phyloP scores from a whole-genome alignment of 306 rosid genomes.

The Alnus rubra region DNA sequence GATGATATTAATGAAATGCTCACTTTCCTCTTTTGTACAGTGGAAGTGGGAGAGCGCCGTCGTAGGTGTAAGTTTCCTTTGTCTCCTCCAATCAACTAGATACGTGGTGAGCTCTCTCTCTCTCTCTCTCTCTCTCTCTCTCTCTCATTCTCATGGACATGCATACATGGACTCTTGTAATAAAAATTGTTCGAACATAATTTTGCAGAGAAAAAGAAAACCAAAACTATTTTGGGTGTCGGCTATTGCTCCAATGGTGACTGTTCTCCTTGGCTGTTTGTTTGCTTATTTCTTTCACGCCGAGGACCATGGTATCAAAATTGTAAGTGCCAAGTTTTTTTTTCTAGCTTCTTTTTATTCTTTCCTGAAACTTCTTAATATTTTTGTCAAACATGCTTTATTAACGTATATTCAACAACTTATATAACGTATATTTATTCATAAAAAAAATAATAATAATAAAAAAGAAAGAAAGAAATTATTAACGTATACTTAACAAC shows the following conservation, averaged over 20 bases:
- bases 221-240: conserved; percentile 85
- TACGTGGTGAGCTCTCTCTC: conserved; percentile 38
- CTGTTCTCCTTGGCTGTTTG: conserved; percentile 49
- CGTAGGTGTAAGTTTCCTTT: conserved; percentile 53
- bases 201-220: conserved; percentile 49
- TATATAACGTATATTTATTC: too few species aligned
- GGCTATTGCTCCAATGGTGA: conserved; percentile 72
- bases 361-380: background rate
- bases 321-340: conserved; percentile 35
- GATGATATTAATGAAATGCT: background rate
- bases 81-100: conserved; percentile 54
- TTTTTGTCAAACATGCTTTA: background rate
- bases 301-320: conserved; percentile 60
- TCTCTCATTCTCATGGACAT: background rate
- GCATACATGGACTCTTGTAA: background rate
- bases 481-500: background rate
- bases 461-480: too few species aligned
- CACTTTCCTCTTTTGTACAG: conserved; percentile 38
- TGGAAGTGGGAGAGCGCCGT: conserved; percentile 72
- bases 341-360: background rate
- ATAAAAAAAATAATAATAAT: too few species aligned
- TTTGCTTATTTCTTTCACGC: conserved; percentile 63
- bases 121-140: background rate
- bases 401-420: background rate
- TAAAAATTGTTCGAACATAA: background rate